These are phyloP conservation scores for Xylaria sp. DNA, from an alignment of 2,329 filamentous ascomycete genomes.

Conservation along the genomic window DNA sequence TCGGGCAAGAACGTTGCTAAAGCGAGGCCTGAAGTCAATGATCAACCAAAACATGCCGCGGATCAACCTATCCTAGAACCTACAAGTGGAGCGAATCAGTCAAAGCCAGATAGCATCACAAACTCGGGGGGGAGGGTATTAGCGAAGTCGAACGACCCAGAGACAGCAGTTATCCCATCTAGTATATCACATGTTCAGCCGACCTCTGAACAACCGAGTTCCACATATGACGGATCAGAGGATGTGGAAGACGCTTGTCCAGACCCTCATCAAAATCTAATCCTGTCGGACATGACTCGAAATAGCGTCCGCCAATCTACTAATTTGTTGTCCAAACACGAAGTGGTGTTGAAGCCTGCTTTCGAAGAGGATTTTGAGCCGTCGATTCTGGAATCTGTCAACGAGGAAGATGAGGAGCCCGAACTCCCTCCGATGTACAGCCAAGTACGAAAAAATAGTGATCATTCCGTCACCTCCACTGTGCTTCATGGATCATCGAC, in stretches of 20 bases:
- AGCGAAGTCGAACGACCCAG: slow-evolving; percentile 8
- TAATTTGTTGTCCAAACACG: slow-evolving; percentile 37
- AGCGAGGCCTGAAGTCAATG: slow-evolving; percentile 26
- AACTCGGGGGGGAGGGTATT: slow-evolving; percentile 23
- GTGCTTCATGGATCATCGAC: slow-evolving; percentile 53
- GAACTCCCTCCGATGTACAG: slow-evolving; percentile 47
- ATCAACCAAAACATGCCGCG: slow-evolving; percentile 27
- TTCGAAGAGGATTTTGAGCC: slow-evolving; percentile 46
- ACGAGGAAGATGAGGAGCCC: slow-evolving; percentile 50
- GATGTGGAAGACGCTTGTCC: slow-evolving; percentile 30
- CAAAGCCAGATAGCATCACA: slow-evolving; percentile 35
- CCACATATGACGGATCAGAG: slow-evolving; percentile 40
- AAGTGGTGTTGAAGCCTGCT: slow-evolving; percentile 29
- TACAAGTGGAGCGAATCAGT: slow-evolving; percentile 23
- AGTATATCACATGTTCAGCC: slow-evolving; percentile 2
- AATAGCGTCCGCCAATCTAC: slow-evolving; percentile 46
- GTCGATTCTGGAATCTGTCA: slow-evolving; percentile 49
- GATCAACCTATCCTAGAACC: slow-evolving; percentile 36
- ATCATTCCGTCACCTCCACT: slow-evolving; percentile 52
- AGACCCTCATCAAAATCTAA: slow-evolving; percentile 19
- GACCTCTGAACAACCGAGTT: slow-evolving; percentile 22
- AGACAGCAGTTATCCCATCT: neutral
- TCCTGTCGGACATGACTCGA: slow-evolving; percentile 45
- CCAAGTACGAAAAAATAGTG: slow-evolving; percentile 43
- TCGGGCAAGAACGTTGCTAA: slow-evolving; percentile 30